Conservation (phyloP, 2,329 filamentous ascomycete genomes). For the Lasiodiplodia sp. region DNA sequence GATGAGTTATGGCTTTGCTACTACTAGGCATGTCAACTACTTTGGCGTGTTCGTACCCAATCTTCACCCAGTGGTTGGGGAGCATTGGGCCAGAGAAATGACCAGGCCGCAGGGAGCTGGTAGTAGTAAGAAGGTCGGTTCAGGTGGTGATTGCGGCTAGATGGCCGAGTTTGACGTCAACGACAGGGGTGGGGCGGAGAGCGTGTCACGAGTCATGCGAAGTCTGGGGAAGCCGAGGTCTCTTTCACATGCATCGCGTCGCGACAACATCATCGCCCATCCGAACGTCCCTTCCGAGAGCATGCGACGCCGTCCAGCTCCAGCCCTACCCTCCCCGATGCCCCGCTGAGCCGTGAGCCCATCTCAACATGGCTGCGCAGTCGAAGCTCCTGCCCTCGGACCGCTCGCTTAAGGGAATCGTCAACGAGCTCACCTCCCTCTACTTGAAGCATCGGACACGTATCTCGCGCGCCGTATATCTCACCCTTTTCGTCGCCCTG, state of each 20-base stretch:
- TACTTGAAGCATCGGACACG: constrained; percentile 50
- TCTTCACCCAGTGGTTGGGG: too few relatives aligned
- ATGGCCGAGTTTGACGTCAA: constrained; percentile 25
- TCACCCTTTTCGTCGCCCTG: constrained; percentile 50
- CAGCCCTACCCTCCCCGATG: constrained; percentile 15
- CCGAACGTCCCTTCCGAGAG: constrained; percentile 22
- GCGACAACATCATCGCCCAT: constrained; percentile 25
- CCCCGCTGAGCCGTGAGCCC: constrained; percentile 10
- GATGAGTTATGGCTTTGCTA: too few relatives aligned
- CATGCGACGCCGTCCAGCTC: constrained; percentile 26
- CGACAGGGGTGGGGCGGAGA: constrained; percentile 4
- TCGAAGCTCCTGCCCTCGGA: constrained; percentile 47
- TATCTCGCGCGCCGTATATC: constrained; percentile 52
- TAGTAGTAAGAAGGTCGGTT: too few relatives aligned
- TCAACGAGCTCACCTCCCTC: constrained; percentile 46
- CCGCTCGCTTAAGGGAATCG: constrained; percentile 44
- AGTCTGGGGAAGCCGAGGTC: constrained; percentile 30
- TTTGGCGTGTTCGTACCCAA: too few relatives aligned
- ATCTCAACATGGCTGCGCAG: constrained; percentile 46
- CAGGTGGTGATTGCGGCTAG: constrained; percentile 10
- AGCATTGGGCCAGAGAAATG: too few relatives aligned
- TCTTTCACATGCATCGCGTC: constrained; percentile 28
- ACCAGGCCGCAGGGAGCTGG: too few relatives aligned
- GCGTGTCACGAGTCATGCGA: constrained; percentile 28
- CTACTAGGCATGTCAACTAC: too few relatives aligned